These are phyloP conservation scores for Aegilops speltoides DNA, from an alignment of 176 grass and related monocot species.

Conservation along the genomic window DNA sequence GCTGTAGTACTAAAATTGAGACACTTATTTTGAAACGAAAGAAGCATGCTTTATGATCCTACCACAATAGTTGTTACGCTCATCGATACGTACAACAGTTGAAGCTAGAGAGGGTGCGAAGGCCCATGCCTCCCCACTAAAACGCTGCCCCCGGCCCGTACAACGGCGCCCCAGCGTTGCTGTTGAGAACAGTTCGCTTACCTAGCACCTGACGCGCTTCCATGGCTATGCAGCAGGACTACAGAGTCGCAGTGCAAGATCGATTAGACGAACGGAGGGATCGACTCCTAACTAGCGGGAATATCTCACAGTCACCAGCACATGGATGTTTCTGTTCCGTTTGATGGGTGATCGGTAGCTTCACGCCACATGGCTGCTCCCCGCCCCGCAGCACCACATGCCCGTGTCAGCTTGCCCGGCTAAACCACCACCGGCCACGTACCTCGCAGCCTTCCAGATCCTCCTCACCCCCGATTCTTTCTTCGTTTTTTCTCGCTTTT, in stretches of 20 bases:
- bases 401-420: not conserved
- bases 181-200: not conserved
- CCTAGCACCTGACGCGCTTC: not conserved
- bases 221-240: not conserved
- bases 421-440: not conserved
- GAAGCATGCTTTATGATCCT: not conserved
- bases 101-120: not conserved
- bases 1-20: too few species aligned
- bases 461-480: not conserved
- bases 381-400: conserved; percentile 1
- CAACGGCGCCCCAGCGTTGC: not conserved
- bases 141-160: not conserved
- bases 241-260: too few species aligned
- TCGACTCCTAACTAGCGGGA: too few species aligned
- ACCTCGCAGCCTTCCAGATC: not conserved
- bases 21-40: too few species aligned
- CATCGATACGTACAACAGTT: not conserved
- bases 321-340: not conserved
- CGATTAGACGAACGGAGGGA: too few species aligned
- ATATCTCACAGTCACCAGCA: not conserved
- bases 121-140: not conserved
- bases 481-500: not conserved
- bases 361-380: conserved; percentile 12
- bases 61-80: not conserved
- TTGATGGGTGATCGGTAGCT: not conserved